Evolutionary conservation across 768 basidiomycete genomes (phyloP).

Genomic region (Phlegmacium glaucopus): DNA sequence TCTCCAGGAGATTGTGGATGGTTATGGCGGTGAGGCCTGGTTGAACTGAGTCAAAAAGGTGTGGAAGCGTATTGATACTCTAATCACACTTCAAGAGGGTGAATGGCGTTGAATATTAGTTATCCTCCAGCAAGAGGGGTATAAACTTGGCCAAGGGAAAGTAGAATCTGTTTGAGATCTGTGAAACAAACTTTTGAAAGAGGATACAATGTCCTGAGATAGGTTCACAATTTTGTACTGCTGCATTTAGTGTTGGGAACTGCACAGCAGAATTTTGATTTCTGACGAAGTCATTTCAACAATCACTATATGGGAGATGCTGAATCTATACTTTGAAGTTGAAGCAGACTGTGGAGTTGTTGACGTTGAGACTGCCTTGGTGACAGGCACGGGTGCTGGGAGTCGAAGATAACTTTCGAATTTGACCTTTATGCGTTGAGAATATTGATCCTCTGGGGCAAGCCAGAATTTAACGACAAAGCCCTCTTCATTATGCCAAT

Average conservation of each 20-base stretch:
- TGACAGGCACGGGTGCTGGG: too few species aligned
- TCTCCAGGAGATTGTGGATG: conserved; percentile 17
- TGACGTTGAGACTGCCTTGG: too few species aligned
- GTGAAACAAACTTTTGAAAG: conserved; percentile 9
- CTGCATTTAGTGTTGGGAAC: too few species aligned
- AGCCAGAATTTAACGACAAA: conserved; percentile 23
- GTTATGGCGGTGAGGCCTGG: conserved; percentile 22
- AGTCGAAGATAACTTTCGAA: conserved; percentile 19
- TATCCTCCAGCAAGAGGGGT: conserved; percentile 11
- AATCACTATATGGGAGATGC: too few species aligned
- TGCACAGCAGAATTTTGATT: too few species aligned
- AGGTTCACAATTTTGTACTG: conserved; percentile 7
- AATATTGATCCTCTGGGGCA: conserved; percentile 14
- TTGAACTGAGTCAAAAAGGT: conserved; percentile 7
- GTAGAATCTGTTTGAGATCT: too few species aligned
- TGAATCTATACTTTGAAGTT: too few species aligned
- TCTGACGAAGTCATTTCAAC: too few species aligned
- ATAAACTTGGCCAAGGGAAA: conserved; percentile 4
- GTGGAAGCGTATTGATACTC: conserved; percentile 19
- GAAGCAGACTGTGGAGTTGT: too few species aligned
- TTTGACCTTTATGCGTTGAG: conserved; percentile 22
- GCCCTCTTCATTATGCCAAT: conserved; percentile 21
- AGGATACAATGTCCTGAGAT: conserved; percentile 12
- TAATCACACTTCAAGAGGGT: conserved; percentile 17
- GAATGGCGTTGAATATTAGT: conserved; percentile 10